These are phyloP conservation scores for Monilinia vaccinii-corymbosi DNA, from an alignment of 2,329 filamentous ascomycete species.

Conservation along the genomic window DNA sequence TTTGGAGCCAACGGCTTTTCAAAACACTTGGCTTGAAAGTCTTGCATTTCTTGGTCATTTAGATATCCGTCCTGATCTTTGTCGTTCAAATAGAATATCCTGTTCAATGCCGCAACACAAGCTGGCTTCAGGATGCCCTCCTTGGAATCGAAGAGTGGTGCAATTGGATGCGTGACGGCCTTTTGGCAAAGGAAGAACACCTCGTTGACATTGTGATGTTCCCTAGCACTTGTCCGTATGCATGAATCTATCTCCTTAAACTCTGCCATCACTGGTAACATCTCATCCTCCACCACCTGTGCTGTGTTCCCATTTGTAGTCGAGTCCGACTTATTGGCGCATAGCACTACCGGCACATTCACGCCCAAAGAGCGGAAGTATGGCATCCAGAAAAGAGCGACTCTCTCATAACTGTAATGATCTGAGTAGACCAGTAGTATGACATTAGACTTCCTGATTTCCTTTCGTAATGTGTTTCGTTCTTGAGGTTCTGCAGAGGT, in stretches of 20 bases:
- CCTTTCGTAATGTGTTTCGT: slow-evolving; percentile 78
- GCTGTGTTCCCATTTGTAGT: slow-evolving; percentile 64
- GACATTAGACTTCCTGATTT: slow-evolving; percentile 94
- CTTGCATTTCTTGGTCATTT: slow-evolving; percentile 81
- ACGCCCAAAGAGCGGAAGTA: slow-evolving; percentile 97
- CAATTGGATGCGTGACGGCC: slow-evolving; percentile 93
- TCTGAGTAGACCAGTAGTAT: slow-evolving; percentile 96
- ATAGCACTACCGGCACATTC: slow-evolving; percentile 93
- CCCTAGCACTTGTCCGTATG: slow-evolving; percentile 84
- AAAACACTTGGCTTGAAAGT: slow-evolving; percentile 88
- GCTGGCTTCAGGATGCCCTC: slow-evolving; percentile 81
- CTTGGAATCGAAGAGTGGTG: slow-evolving; percentile 93
- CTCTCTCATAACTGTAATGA: slow-evolving; percentile 97
- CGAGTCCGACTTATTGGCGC: slow-evolving; percentile 95
- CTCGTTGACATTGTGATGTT: slow-evolving; percentile 90
- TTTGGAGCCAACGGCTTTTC: slow-evolving; percentile 73
- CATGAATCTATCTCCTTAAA: slow-evolving; percentile 99
- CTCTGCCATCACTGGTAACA: slow-evolving; percentile 96
- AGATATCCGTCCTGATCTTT: slow-evolving; percentile 92
- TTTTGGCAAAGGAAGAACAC: slow-evolving; percentile 98
- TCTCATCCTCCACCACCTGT: slow-evolving; percentile 90
- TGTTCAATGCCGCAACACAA: slow-evolving; percentile 73
- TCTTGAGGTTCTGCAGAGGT: slow-evolving; percentile 94
- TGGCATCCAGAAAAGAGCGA: slow-evolving; percentile 96
- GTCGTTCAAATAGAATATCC: slow-evolving; percentile 93